Evolutionary conservation across 768 basidiomycete species (phyloP).

Genomic region (Gyrodon lividus): DNA sequence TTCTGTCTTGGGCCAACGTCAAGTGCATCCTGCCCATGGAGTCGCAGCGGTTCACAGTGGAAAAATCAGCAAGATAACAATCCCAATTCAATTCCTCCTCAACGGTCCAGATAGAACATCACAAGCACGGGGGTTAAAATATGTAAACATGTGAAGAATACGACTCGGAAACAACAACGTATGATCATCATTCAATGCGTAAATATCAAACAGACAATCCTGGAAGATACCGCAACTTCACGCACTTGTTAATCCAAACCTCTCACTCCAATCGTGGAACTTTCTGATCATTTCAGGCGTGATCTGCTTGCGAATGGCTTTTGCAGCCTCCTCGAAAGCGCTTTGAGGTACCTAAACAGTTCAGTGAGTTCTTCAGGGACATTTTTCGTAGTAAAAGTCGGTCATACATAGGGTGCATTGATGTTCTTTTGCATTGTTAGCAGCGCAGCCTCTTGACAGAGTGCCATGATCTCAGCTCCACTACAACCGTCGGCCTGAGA

Average conservation of each 20-base stretch:
- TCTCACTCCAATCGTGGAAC: constrained; percentile 69
- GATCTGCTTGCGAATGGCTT: constrained; percentile 73
- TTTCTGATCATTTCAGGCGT: constrained; percentile 73
- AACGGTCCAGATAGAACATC: no score
- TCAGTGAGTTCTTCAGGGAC: neutral
- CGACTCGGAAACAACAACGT: no score
- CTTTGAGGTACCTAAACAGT: constrained; percentile 62
- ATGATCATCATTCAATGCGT: no score
- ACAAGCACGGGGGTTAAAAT: no score
- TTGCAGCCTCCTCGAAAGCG: constrained; percentile 76
- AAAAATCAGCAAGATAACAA: no score
- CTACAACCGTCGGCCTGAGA: constrained; percentile 90
- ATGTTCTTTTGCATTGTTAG: constrained; percentile 89
- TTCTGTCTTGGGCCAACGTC: no score
- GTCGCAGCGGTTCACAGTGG: no score
- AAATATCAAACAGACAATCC: no score
- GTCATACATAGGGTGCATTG: constrained; percentile 67
- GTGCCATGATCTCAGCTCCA: constrained; percentile 87
- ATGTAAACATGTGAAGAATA: no score
- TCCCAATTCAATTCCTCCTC: no score
- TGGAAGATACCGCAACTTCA: neutral
- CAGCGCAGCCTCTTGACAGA: constrained; percentile 96
- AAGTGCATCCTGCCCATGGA: no score
- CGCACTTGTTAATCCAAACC: constrained; percentile 20
- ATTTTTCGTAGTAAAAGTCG: neutral